These are phyloP conservation scores for Phytophthora gonapodyides DNA, from an alignment of 352 stramenopile genomes.

Conservation along the genomic window DNA sequence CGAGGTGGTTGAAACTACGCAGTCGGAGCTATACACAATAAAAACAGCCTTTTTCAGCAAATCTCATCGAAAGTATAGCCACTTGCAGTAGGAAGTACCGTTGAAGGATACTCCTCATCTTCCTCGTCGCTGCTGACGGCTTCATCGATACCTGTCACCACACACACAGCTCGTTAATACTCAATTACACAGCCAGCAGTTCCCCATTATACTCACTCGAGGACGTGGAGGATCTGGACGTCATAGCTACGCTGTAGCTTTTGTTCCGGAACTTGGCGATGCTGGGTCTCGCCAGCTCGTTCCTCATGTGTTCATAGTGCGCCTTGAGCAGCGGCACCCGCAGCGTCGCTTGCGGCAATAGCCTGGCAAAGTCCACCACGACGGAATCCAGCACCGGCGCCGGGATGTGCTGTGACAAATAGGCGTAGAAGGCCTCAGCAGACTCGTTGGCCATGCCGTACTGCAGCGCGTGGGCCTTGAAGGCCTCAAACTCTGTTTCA, in stretches of 20 bases:
- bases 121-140: conserved; percentile 63
- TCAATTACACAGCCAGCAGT: neutral
- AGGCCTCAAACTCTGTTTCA: conserved; percentile 70
- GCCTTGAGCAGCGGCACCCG: conserved; percentile 72
- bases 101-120: conserved; percentile 70
- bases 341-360: conserved; percentile 63
- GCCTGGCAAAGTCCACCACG: conserved; percentile 78
- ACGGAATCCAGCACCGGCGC: conserved; percentile 64
- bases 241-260: conserved; percentile 60
- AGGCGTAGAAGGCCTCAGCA: conserved; percentile 68
- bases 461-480: conserved; percentile 77
- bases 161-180: neutral
- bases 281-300: conserved; percentile 32
- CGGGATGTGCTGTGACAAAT: conserved; percentile 61
- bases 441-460: conserved; percentile 75
- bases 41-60: conserved; percentile 1
- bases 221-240: conserved; percentile 36
- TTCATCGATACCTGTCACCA: conserved; percentile 34
- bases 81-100: conserved; percentile 37
- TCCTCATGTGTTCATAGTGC: conserved; percentile 63
- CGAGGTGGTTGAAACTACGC: conserved; percentile 77
- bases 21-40: conserved; percentile 60
- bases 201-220: conserved; percentile 31
- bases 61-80: neutral
- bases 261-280: conserved; percentile 55